Percentiles rank a stretch among this genome's conserved stretches.
These are phyloP conservation scores for Talaromyces piceae DNA, from an alignment of 2,329 filamentous ascomycete genomes.

Conservation along the genomic window DNA sequence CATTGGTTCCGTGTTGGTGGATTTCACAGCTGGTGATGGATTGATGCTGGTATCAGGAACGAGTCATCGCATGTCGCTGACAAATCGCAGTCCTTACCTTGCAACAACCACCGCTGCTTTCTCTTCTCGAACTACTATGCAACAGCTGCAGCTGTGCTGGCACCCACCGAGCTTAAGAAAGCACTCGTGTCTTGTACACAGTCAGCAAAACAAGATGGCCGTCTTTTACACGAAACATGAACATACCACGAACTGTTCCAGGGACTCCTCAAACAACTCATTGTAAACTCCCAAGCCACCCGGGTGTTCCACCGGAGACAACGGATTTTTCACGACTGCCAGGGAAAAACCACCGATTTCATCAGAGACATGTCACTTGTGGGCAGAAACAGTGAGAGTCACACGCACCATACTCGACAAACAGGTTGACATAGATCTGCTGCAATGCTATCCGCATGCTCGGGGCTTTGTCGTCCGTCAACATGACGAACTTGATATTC, in stretches of 20 bases:
- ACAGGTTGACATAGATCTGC: slow-evolving; percentile 97
- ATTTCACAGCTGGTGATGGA: neutral
- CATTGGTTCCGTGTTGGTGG: too few relatives aligned
- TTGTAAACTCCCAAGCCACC: slow-evolving; percentile 57
- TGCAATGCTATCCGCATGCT: slow-evolving; percentile 93
- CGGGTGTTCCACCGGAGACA: slow-evolving; percentile 55
- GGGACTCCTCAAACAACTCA: slow-evolving; percentile 56
- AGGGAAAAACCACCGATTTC: neutral
- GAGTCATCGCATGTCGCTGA: neutral
- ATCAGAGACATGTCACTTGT: too few relatives aligned
- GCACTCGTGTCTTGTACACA: neutral
- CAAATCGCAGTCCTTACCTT: neutral
- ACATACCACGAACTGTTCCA: slow-evolving; percentile 45
- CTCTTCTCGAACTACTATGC: neutral
- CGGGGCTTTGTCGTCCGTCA: slow-evolving; percentile 80
- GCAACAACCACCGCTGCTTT: neutral
- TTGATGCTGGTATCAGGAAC: neutral
- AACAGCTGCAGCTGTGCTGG: neutral
- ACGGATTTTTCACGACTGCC: slow-evolving; percentile 56
- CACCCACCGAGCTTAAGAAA: neutral
- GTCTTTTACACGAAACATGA: neutral
- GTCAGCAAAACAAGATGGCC: neutral
- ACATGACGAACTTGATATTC: slow-evolving; percentile 91
- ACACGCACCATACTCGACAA: slow-evolving; percentile 77
- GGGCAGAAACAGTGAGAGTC: neutral